Base-by-base conservation (phyloP, 768 basidiomycete species). In the Agaricus blazei region DNA sequence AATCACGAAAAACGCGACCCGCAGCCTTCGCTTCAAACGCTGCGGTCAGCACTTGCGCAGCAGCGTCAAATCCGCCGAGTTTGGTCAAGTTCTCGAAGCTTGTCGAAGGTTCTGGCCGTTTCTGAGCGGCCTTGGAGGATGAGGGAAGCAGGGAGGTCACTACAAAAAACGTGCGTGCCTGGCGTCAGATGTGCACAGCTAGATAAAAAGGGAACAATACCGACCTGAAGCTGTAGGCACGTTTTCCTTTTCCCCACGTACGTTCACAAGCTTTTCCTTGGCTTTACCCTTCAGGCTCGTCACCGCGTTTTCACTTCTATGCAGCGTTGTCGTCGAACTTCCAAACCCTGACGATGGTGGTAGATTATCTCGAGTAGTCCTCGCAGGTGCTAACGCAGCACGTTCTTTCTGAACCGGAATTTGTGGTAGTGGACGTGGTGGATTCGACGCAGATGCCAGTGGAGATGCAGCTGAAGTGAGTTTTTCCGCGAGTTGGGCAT, bases 21-120 rank as follows among this genome's bases (percentile, higher is more conserved):
- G 65, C 66, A 2, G 80, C 76, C 62, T 78, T 82, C 24, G 88
- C 85, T 2, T 87, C 84, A 63, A 93, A 90, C 1, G 90, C 92
- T 3, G 72, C 54, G 1, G 71, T 64, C 14, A 82, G 68, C 1
- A 74, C 71, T 38, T 75, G 72, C 4, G 75, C 75, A 29, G 82
- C 85, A 1, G 81, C 82, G 31, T 91, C 90, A 63, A 90, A 92
- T 0, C 83, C 80, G 48, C 76, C 84, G 36, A 75, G 63, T 46
- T 71, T 72, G 34, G 66, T 48, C 24, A 67, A 58, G 0, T 43
- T 31, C 41, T 55, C 54, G 24, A 55, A 12, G 19, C 54, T 47
- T 9, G 7, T 23, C 3, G 19, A 14, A 41, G 40, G 40, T 40
- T 55, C 54, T 24, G 29, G 40, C 23, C 54, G 54, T 48, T 55